Conservation (phyloP, 2,329 filamentous ascomycete species). For the Ophioceras dolichostomum region DNA sequence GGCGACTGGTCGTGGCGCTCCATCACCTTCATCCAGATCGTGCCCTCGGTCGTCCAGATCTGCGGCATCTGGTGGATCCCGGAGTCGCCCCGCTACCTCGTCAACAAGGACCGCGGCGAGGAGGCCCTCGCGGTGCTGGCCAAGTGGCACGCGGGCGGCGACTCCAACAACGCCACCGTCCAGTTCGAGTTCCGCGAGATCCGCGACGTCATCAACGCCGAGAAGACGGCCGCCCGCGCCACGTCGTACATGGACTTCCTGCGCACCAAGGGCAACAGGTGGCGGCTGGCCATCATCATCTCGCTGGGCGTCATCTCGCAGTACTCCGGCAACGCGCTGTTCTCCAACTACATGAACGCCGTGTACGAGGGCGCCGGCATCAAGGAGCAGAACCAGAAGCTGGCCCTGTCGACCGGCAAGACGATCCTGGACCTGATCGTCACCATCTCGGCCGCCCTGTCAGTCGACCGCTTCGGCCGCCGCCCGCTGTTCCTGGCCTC, state of each 20-base stretch:
- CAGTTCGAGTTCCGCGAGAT: constrained; percentile 58
- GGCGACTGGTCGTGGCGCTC: constrained; percentile 56
- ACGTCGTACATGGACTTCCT: constrained; percentile 50
- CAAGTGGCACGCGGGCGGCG: constrained; percentile 47
- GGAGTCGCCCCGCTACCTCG: constrained; percentile 54
- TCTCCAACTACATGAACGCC: constrained; percentile 54
- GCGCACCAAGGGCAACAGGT: constrained; percentile 50
- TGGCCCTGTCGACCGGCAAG: constrained; percentile 42
- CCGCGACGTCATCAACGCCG: constrained; percentile 47
- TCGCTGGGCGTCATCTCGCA: constrained; percentile 56
- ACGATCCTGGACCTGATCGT: constrained; percentile 46
- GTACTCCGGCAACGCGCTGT: constrained; percentile 55
- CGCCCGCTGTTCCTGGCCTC: constrained; percentile 40
- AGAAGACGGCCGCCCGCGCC: constrained; percentile 33
- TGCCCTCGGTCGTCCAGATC: constrained; percentile 50
- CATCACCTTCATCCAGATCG: constrained; percentile 50
- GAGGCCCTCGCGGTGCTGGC: constrained; percentile 48
- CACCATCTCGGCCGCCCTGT: constrained; percentile 38
- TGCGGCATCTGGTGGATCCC: constrained; percentile 56
- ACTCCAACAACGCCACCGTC: constrained; percentile 45
- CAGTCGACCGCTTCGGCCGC: constrained; percentile 36
- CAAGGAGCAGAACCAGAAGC: constrained; percentile 40
- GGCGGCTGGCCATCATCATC: constrained; percentile 48
- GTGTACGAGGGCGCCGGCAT: constrained; percentile 52
- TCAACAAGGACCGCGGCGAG: constrained; percentile 45